Evolutionary conservation across 1,284 basidiomycete genomes (phyloP).

Genomic region (Cutaneotrichosporon mucoides): DNA sequence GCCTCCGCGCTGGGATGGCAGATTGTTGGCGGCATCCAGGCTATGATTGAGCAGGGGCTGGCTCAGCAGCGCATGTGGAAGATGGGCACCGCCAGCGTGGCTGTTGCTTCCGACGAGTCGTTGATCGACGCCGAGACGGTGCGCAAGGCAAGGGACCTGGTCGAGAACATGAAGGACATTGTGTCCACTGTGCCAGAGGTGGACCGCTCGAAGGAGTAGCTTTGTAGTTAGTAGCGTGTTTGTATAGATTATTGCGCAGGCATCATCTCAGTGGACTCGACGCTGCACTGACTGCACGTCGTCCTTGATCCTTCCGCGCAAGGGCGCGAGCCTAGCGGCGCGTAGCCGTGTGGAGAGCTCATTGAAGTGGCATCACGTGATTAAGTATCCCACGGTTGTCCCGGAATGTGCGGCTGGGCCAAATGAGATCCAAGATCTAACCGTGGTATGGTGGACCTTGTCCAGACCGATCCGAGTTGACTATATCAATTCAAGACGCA

Average conservation of each 20-base stretch:
- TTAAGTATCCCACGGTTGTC: too few species aligned
- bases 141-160: neutral
- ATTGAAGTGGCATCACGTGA: too few species aligned
- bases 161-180: conserved; percentile 1
- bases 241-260: neutral
- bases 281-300: too few species aligned
- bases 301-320: too few species aligned
- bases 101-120: neutral
- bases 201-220: neutral
- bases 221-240: neutral
- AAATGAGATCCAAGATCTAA: too few species aligned
- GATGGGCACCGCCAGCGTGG: neutral
- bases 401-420: too few species aligned
- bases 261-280: too few species aligned
- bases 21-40: conserved; percentile 37
- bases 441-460: too few species aligned
- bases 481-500: too few species aligned
- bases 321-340: too few species aligned
- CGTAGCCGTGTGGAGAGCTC: too few species aligned
- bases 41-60: conserved; percentile 47
- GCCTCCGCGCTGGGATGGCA: conserved; percentile 31
- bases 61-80: conserved; percentile 30
- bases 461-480: too few species aligned
- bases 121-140: neutral
- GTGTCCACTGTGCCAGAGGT: neutral